Base-by-base conservation (phyloP, 495 filamentous ascomycete species). In the Penicillium daleae region DNA sequence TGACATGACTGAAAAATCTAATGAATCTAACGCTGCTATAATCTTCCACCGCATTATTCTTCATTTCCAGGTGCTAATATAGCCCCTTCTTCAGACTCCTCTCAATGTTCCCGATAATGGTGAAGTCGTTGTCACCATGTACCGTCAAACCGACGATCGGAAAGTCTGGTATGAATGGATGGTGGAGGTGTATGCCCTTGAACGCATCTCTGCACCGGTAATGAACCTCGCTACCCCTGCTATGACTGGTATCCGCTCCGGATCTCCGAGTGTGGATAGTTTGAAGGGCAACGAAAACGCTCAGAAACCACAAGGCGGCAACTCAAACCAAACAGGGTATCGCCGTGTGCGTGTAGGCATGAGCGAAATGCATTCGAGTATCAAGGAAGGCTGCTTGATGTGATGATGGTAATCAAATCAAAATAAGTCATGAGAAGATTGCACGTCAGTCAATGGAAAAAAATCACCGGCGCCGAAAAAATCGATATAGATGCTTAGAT, bases 151-250 rank as follows among this genome's bases (percentile, higher is more conserved):
- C 7, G 93, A 98, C 72, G 91, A 96, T 68, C 85, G 90, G 21
- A 96, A 93, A 77, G 94, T 98, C 13, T 99, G 95, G 96, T 99
- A 99, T 74, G 94, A 99, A 74, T 99, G 95, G 95, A 82, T 95
- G 67, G 88, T 96, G 1, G 95, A 98, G 73, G 90, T 87, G 24
- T 96, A 89, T 69, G 81, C 87, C 9, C 71, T 80, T n/a, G 76
- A 81, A 57, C 73, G 64, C 17, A 61, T 56, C 29, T 27, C 57
- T 1, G 60, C 70, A 37, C 21, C 71, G 48, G 19, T 65, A 24
- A 40, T 61, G 21, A 69, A 67, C 50, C 54, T 64, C 48, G 59
- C 66, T 33, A 60, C 65, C 22, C 74, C 76, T 9, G 60, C 71
- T 22, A 76, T 76, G 73, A 75, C 73, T 56, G 76, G 74, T 57